Percentiles rank a stretch among this genome's conserved stretches.
phyloP scores from a whole-genome alignment of 495 filamentous ascomycete genomes.

The Penicillium bovifimosum region DNA sequence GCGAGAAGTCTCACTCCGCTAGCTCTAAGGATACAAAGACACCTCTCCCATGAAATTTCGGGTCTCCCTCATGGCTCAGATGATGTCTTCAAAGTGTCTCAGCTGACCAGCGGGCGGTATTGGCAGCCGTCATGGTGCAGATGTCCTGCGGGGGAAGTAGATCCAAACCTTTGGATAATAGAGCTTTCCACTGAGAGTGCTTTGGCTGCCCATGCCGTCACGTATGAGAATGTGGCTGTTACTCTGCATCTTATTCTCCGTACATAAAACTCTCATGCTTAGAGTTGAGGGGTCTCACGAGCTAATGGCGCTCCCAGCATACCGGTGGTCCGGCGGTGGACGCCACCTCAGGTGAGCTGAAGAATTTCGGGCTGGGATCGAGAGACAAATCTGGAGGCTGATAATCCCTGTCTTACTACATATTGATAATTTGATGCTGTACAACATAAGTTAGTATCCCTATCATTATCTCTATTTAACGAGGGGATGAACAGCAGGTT shows the following conservation, averaged over 20 bases:
- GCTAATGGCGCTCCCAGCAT: neutral
- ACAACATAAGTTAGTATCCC: no score
- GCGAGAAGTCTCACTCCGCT: neutral
- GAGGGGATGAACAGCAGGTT: no score
- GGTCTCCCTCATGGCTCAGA: neutral
- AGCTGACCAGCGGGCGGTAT: neutral
- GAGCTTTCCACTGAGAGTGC: neutral
- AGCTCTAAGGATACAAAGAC: neutral
- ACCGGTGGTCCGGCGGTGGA: neutral
- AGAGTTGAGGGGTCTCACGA: neutral
- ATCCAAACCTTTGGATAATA: neutral
- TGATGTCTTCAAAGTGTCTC: neutral
- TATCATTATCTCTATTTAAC: no score
- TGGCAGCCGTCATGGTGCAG: conserved; percentile 10
- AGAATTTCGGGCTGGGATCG: neutral
- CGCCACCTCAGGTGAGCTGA: neutral
- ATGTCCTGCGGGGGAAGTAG: neutral
- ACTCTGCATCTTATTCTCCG: neutral
- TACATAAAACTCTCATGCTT: neutral
- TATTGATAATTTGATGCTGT: no score
- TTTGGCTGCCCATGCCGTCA: neutral
- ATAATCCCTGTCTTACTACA: neutral
- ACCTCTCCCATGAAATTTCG: neutral
- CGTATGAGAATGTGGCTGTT: neutral
- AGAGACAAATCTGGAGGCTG: neutral